A percentile compares a stretch with the other conserved stretches of the same genome.
Evolutionary conservation across 305 asterid genomes (phyloP).

Genomic region (Fraxinus sp.): DNA sequence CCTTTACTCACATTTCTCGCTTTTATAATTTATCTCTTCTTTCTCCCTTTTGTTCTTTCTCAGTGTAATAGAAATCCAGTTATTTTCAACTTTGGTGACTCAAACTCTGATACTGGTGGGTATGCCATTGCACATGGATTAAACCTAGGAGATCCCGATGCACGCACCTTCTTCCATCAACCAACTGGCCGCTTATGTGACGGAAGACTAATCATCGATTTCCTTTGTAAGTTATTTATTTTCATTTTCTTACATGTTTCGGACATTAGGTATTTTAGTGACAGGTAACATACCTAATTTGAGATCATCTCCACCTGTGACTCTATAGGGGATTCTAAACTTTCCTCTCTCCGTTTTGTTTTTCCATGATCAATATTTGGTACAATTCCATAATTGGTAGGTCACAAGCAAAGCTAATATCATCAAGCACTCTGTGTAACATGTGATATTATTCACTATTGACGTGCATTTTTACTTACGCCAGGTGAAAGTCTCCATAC

Average conservation of each 20-base stretch:
- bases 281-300: not conserved
- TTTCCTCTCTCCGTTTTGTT: not conserved
- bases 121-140: slow-evolving; percentile 40
- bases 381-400: not conserved
- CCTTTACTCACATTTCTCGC: not conserved
- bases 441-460: not conserved
- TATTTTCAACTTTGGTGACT: slow-evolving; percentile 58
- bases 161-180: slow-evolving; percentile 44
- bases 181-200: slow-evolving; percentile 46
- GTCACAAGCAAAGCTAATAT: not conserved
- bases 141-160: slow-evolving; percentile 37
- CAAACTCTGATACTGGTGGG: slow-evolving; percentile 63
- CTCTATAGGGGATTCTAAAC: not conserved
- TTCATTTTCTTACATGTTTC: not conserved
- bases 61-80: slow-evolving; percentile 38
- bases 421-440: not conserved
- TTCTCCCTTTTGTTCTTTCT: slow-evolving; percentile 24
- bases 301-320: slow-evolving; percentile 12
- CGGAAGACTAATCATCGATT: slow-evolving; percentile 51
- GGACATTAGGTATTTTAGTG: not conserved
- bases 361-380: not conserved
- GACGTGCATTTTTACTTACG: not conserved
- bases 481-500: slow-evolving; percentile 44
- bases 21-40: slow-evolving; percentile 3
- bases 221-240: slow-evolving; percentile 34